A percentile compares a stretch with the other conserved stretches of the same genome.
phyloP scores from a whole-genome alignment of 306 rosid genomes.

The Vigna hirtella region DNA sequence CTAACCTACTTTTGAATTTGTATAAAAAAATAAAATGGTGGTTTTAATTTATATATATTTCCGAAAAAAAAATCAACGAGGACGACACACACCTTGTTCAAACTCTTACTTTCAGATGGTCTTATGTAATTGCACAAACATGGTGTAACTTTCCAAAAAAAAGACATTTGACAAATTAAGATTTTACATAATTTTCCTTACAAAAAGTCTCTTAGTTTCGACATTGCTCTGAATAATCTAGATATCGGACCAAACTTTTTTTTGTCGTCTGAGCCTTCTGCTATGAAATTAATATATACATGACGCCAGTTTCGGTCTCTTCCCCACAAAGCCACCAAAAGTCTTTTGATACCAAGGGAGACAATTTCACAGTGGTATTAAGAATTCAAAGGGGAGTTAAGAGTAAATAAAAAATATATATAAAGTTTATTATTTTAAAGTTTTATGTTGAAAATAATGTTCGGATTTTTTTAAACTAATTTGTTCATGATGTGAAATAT shows the following conservation, averaged over 20 bases:
- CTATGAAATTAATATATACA: conserved; percentile 61
- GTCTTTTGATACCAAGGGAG: conserved; percentile 40
- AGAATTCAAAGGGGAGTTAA: too few relatives aligned
- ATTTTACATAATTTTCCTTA: conserved; percentile 29
- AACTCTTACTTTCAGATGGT: background rate
- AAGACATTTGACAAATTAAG: conserved; percentile 24
- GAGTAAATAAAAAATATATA: too few relatives aligned
- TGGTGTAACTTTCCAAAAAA: background rate
- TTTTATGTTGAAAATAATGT: too few relatives aligned
- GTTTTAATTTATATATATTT: background rate
- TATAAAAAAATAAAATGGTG: background rate
- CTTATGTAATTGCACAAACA: background rate
- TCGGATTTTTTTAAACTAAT: too few relatives aligned
- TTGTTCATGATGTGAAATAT: too few relatives aligned
- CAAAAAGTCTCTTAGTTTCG: conserved; percentile 19
- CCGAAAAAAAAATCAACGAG: background rate
- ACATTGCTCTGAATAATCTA: conserved; percentile 40
- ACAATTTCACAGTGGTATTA: conserved; percentile 2
- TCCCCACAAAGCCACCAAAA: conserved; percentile 71
- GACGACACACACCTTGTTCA: background rate
- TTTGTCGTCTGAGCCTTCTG: conserved; percentile 62
- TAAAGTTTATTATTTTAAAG: too few relatives aligned
- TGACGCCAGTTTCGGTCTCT: conserved; percentile 54
- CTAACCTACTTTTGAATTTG: background rate
- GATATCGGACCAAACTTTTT: conserved; percentile 62